phyloP scores from a whole-genome alignment of 441 rosid genomes.

The Arabidopsis hybrid region DNA sequence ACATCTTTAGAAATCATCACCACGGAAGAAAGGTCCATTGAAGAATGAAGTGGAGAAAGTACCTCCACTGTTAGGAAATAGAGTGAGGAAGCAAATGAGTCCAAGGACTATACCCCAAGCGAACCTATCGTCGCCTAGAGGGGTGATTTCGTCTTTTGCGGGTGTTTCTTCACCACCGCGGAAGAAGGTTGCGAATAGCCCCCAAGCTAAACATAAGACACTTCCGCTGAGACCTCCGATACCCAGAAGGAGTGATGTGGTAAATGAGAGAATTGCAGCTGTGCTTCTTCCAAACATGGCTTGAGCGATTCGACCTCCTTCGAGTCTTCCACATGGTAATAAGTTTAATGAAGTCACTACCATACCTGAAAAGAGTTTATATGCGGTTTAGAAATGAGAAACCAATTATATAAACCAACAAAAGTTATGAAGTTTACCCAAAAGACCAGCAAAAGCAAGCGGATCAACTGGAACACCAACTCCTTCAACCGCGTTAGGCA shows the following conservation, averaged over 20 bases:
- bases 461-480: slow-evolving; percentile 95
- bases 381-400: neutral
- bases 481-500: slow-evolving; percentile 91
- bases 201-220: slow-evolving; percentile 87
- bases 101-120: slow-evolving; percentile 87
- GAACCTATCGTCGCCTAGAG: slow-evolving; percentile 69
- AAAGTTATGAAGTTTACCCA: slow-evolving; percentile 54
- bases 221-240: slow-evolving; percentile 88
- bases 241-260: slow-evolving; percentile 78
- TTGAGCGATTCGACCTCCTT: slow-evolving; percentile 93
- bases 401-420: neutral
- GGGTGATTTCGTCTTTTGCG: slow-evolving; percentile 84
- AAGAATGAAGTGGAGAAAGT: slow-evolving; percentile 84
- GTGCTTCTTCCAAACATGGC: slow-evolving; percentile 90
- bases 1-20: slow-evolving; percentile 49
- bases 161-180: slow-evolving; percentile 90
- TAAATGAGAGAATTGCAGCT: slow-evolving; percentile 69
- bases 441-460: slow-evolving; percentile 93
- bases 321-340: slow-evolving; percentile 91
- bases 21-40: slow-evolving; percentile 75
- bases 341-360: slow-evolving; percentile 90
- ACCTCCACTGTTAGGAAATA: slow-evolving; percentile 89
- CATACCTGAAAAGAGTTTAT: slow-evolving; percentile 64
- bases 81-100: slow-evolving; percentile 88
- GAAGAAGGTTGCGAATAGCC: slow-evolving; percentile 87